These are phyloP conservation scores for Salix dunnii DNA, from an alignment of 345 rosid genomes.

Conservation along the genomic window DNA sequence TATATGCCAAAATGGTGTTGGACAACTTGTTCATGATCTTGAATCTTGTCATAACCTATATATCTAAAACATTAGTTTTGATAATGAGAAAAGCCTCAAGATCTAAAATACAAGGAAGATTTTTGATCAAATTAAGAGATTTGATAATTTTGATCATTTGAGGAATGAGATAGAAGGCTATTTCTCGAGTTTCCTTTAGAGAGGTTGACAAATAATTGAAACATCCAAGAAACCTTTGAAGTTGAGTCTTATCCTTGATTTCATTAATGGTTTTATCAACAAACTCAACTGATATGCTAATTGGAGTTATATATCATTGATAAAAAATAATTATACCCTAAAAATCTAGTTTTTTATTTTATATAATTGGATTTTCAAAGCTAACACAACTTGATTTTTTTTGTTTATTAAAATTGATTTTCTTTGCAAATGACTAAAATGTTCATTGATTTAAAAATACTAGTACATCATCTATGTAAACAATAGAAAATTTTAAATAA, in stretches of 20 bases:
- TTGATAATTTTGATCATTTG: too few species aligned
- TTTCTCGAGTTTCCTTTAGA: too few species aligned
- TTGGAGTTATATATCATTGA: background rate
- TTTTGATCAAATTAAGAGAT: too few species aligned
- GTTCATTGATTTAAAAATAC: background rate
- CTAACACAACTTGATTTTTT: background rate
- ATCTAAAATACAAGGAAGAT: too few species aligned
- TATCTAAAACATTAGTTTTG: too few species aligned
- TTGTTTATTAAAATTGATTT: background rate
- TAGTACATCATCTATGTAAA: background rate
- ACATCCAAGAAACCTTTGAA: too few species aligned
- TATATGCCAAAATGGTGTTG: too few species aligned
- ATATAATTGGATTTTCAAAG: background rate
- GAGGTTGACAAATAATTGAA: too few species aligned
- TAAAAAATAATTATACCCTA: background rate
- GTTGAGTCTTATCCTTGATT: background rate
- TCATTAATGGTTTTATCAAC: background rate
- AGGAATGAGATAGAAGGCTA: accelerated
- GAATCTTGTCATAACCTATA: too few species aligned
- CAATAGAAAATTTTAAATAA: background rate
- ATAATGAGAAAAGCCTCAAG: too few species aligned
- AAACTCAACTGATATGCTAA: background rate
- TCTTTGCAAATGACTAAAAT: background rate
- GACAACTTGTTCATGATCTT: accelerated
- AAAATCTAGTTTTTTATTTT: background rate